Evolutionary conservation across 306 rosid species (phyloP), one percentile per base, ranked within the genome.

Genomic region (Prunus kanzakura): DNA sequence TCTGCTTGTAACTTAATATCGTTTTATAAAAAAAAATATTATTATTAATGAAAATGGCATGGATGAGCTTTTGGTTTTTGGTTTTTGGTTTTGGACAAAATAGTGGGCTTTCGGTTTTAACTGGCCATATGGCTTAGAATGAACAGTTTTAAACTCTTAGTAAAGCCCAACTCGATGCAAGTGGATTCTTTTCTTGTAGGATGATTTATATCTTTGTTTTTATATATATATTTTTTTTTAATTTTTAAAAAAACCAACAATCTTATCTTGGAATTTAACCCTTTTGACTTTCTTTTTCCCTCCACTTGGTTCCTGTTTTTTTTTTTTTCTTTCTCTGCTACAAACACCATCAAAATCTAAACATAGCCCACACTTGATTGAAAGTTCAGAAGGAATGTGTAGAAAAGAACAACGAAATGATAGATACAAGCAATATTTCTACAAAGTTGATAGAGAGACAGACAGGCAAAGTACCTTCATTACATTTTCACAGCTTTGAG

Each of bases 311-410:
- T 57, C 15, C 30, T 27, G 3, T 8, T 5, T 30, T 11, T 46
- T n/a, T 30, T 6, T 3, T 3, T 6, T 13, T 7, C 2, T 8
- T 23, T 23, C 25, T 23, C 1, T 19, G 23, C 23, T 22, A 22
- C 23, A 22, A 22, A 60, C 64, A 49, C 20, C 54, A 47, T 69
- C 43, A 60, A 13, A 60, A 8, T 46, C 45, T 14, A n/a, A n/a
- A 20, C 69, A 29, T 46, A 18, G 11, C 32, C 72, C 51, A 49
- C 65, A 52, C 78, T 69, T 38, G 76, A 81, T 76, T 43, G 30
- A 49, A 78, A 73, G 63, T 74, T 74, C 72, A 35, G 65, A 65
- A 69, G 61, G 57, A 69, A 81, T 54, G 62, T 14, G 54, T 27
- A 14, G 13, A n/a, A 7, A 29, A 38, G 64, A 25, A 11, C 29